A percentile compares a stretch with the other conserved stretches of the same genome.
phyloP scores from a whole-genome alignment of 2,329 filamentous ascomycete genomes.

The Fusarium staphyleae region DNA sequence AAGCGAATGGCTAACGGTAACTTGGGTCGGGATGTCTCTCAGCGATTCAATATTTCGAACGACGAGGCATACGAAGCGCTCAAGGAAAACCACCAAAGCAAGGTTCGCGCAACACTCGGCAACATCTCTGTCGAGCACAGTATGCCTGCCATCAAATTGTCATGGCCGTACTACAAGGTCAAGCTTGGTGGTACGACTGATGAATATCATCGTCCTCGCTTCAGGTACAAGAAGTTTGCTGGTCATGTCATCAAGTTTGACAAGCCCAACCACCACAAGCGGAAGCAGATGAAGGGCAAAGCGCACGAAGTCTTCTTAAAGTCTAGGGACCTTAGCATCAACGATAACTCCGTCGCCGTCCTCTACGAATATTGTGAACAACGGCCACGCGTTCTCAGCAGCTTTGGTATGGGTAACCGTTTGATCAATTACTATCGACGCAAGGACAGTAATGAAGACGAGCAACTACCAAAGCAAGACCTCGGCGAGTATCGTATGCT shows the following conservation, averaged over 20 bases:
- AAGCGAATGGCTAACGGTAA: slow-evolving; percentile 74
- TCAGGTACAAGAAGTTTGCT: slow-evolving; percentile 73
- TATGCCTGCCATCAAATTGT: slow-evolving; percentile 86
- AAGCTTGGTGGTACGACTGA: slow-evolving; percentile 76
- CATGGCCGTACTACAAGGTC: slow-evolving; percentile 96
- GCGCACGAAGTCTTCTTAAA: slow-evolving; percentile 79
- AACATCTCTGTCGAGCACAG: slow-evolving; percentile 95
- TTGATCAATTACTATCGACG: slow-evolving; percentile 97
- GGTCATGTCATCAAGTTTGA: slow-evolving; percentile 75
- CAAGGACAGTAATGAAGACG: slow-evolving; percentile 75
- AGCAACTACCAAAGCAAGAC: slow-evolving; percentile 77
- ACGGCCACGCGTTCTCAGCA: slow-evolving; percentile 87
- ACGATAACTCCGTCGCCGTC: slow-evolving; percentile 86
- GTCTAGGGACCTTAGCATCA: slow-evolving; percentile 83
- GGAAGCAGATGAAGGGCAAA: slow-evolving; percentile 82
- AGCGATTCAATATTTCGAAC: slow-evolving; percentile 94
- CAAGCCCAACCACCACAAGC: slow-evolving; percentile 76
- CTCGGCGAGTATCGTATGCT: slow-evolving; percentile 89
- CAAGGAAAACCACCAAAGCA: slow-evolving; percentile 96
- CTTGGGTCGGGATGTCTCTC: slow-evolving; percentile 74
- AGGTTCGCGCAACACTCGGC: slow-evolving; percentile 89
- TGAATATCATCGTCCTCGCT: slow-evolving; percentile 82
- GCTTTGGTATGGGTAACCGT: slow-evolving; percentile 96
- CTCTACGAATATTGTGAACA: slow-evolving; percentile 97
- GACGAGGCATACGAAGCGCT: slow-evolving; percentile 94